A percentile compares a stretch with the other conserved stretches of the same genome.
These are phyloP conservation scores for Pestalotiopsis sp. DNA, from an alignment of 2,329 filamentous ascomycete genomes.

Conservation along the genomic window DNA sequence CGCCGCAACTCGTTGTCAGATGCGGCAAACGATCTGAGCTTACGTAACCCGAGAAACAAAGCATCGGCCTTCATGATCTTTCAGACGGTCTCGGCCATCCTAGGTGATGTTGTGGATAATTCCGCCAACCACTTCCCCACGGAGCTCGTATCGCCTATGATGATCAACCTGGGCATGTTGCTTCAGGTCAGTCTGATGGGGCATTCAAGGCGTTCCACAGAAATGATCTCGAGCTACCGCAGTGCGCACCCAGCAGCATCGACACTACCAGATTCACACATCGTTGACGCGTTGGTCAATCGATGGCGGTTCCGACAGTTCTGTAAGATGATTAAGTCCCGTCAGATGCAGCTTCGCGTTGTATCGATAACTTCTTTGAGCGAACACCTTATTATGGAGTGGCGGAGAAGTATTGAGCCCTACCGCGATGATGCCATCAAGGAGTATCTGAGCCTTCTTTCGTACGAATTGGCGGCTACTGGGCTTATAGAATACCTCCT, in stretches of 20 bases:
- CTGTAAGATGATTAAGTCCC: slow-evolving; percentile 75
- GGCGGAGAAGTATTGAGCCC: slow-evolving; percentile 57
- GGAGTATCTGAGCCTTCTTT: slow-evolving; percentile 65
- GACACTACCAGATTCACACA: slow-evolving; percentile 39
- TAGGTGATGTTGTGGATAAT: slow-evolving; percentile 56
- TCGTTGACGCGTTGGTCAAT: slow-evolving; percentile 54
- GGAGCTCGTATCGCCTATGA: slow-evolving; percentile 43
- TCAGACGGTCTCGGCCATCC: slow-evolving; percentile 40
- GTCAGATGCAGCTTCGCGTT: slow-evolving; percentile 89
- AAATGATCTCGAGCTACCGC: slow-evolving; percentile 34
- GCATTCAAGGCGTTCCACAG: slow-evolving; percentile 37
- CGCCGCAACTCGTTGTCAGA: slow-evolving; percentile 21
- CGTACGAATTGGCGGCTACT: slow-evolving; percentile 69
- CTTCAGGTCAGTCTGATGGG: slow-evolving; percentile 43
- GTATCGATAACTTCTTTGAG: slow-evolving; percentile 78
- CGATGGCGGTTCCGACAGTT: slow-evolving; percentile 73
- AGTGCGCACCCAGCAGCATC: slow-evolving; percentile 31
- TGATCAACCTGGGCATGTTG: slow-evolving; percentile 47
- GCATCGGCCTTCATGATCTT: slow-evolving; percentile 47
- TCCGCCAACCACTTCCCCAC: slow-evolving; percentile 53
- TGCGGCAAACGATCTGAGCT: slow-evolving; percentile 20
- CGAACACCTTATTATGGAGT: slow-evolving; percentile 67
- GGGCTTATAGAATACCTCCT: slow-evolving; percentile 85
- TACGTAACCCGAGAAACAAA: slow-evolving; percentile 37
- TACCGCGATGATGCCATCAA: slow-evolving; percentile 31